Evolutionary conservation across 495 filamentous ascomycete species (phyloP), one percentile per base, ranked within the genome.

Genomic region (Talaromyces thailandensis): DNA sequence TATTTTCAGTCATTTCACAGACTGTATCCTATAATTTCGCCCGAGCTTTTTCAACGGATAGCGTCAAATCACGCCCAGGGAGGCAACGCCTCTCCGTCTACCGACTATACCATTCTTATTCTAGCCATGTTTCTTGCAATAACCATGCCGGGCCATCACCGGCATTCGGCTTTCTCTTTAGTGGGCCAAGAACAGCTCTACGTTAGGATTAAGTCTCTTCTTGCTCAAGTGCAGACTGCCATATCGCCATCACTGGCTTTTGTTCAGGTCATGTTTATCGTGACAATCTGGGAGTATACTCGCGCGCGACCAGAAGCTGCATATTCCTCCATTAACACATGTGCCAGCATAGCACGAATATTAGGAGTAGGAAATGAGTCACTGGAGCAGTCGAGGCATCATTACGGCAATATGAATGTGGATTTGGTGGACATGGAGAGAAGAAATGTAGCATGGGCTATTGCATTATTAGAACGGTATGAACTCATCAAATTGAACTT

Each of bases 91-190:
- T 4, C 51, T 55, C 67, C 32, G 65, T 61, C 28, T 12, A 68
- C 70, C 31, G 67, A 67, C 55, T 73, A 74, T 58, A 71, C 76
- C 0, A 62, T 75, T 9, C 58, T 77, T 2, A 64, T 79, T 5
- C 65, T 77, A 2, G 53, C 62, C 23, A 77, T 79, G 62, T 69
- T 68, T 26, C 58, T 79, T n/a, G 61, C 72, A 55, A 69, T 69
- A 2, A 24, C 43, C 8, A 43, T 61, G 16, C 43, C 43, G 4
- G 23, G 28, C 12, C 59, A 26, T n/a, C 12, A 52, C 3, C 59
- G 28, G 6, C 59, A 43, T 1, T 18, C 43, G 14, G 9, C 16
- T 26, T 28, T 70, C 65, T 56, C 65, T 57, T 29, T 53, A 58
- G 25, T 57, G 56, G 18, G 67, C 52, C 66, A 65, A 9, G 61